Percentiles rank a stretch among this genome's conserved stretches.
phyloP scores from a whole-genome alignment of 345 rosid species.

The Brassica incana region DNA sequence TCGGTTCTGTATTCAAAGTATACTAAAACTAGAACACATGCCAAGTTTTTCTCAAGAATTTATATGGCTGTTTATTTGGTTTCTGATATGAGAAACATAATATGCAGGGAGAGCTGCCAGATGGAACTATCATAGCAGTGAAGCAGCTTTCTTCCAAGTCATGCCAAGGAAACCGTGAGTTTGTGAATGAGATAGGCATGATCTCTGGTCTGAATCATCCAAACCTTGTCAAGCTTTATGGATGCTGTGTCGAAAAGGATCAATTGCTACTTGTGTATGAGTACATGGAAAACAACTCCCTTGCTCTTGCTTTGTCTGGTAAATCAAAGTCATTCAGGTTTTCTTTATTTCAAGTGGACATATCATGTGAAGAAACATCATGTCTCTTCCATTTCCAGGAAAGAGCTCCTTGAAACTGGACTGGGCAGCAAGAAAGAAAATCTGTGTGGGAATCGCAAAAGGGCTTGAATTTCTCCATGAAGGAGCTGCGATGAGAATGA shows the following conservation, averaged over 20 bases:
- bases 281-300: constrained; percentile 51
- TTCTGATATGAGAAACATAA: background rate
- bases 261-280: constrained; percentile 44
- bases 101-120: constrained; percentile 10
- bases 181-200: constrained; percentile 48
- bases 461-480: constrained; percentile 64
- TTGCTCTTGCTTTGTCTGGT: constrained; percentile 38
- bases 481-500: constrained; percentile 52
- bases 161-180: constrained; percentile 46
- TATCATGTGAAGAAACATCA: background rate
- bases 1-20: constrained; percentile 35
- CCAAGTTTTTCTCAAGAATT: background rate
- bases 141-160: constrained; percentile 47
- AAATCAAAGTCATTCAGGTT: background rate
- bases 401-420: constrained; percentile 32
- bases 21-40: background rate
- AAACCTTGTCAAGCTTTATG: constrained; percentile 46
- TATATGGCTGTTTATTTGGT: background rate
- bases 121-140: constrained; percentile 42
- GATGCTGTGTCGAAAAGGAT: constrained; percentile 17
- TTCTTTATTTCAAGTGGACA: background rate
- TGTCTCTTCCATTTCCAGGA: background rate
- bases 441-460: constrained; percentile 60
- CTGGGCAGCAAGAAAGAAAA: constrained; percentile 51
- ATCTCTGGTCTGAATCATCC: constrained; percentile 46